Conservation (phyloP, 2,329 filamentous ascomycete species). For the Harringtonia aguacate region DNA sequence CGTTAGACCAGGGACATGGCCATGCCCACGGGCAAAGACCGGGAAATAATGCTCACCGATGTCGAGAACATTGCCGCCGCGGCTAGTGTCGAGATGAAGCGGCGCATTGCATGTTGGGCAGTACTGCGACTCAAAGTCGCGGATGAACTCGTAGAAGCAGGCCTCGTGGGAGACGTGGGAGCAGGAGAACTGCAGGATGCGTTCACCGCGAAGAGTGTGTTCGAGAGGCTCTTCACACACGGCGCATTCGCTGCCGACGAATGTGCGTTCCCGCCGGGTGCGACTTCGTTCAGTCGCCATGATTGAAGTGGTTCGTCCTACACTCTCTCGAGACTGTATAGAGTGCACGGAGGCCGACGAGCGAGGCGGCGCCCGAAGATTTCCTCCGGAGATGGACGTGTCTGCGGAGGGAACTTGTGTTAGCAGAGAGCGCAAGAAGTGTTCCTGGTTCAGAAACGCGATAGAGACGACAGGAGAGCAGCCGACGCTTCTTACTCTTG, state of each 20-base stretch:
- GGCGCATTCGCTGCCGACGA: conserved; percentile 88
- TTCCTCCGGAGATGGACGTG: conserved; percentile 25
- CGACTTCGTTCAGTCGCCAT: conserved; percentile 69
- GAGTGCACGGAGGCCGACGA: conserved; percentile 27
- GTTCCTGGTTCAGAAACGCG: too few species aligned
- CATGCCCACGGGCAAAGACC: not conserved
- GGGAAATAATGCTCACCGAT: conserved; percentile 50
- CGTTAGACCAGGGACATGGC: too few species aligned
- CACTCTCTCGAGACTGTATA: conserved; percentile 24
- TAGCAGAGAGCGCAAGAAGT: conserved; percentile 11
- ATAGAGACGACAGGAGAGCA: too few species aligned
- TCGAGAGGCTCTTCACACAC: conserved; percentile 96
- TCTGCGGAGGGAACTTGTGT: conserved; percentile 19
- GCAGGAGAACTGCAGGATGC: conserved; percentile 91
- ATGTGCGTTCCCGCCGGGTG: conserved; percentile 80
- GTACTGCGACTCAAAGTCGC: conserved; percentile 85
- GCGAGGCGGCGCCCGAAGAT: conserved; percentile 25
- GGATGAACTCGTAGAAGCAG: conserved; percentile 97
- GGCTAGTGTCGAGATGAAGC: conserved; percentile 80
- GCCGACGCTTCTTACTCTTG: conserved; percentile 20
- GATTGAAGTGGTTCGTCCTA: conserved; percentile 39
- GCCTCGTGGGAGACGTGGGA: conserved; percentile 96
- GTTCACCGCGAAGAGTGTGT: conserved; percentile 86
- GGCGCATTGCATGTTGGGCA: conserved; percentile 92
- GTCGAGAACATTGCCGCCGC: conserved; percentile 85